A percentile compares a stretch with the other conserved stretches of the same genome.
These are phyloP conservation scores for Lolium perenne DNA, from an alignment of 176 grass and related monocot genomes.

Conservation along the genomic window DNA sequence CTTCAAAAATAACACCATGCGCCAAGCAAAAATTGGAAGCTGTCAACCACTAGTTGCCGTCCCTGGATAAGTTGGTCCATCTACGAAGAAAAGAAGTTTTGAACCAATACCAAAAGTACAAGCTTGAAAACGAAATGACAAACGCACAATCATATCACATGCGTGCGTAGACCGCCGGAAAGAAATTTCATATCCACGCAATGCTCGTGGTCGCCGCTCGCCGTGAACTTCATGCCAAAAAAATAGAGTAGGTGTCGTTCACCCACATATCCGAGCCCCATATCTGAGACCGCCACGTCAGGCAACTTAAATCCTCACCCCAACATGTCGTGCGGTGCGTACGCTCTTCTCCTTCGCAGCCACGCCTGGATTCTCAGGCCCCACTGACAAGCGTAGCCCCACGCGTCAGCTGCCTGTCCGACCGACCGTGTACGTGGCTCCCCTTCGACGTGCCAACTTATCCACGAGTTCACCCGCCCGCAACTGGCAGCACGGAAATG, in stretches of 20 bases:
- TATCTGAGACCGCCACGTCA: conserved; percentile 8
- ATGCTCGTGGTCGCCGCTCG: not conserved
- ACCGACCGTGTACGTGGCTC: conserved; percentile 18
- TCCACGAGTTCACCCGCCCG: not conserved
- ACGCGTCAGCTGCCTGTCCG: not conserved
- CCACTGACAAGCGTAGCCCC: not conserved
- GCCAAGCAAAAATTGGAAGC: not conserved
- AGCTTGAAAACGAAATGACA: not conserved
- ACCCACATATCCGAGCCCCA: not conserved
- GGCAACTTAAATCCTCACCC: not conserved
- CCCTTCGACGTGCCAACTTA: conserved; percentile 26
- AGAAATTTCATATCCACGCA: not conserved
- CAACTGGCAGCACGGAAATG: not conserved
- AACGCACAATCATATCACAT: not conserved
- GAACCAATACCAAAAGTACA: not conserved
- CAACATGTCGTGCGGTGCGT: not conserved
- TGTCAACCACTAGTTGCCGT: not conserved
- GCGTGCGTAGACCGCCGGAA: not conserved
- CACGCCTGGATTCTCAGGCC: not conserved
- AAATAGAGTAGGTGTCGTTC: not conserved
- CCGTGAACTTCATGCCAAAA: not conserved
- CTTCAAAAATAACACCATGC: not conserved
- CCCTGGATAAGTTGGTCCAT: not conserved
- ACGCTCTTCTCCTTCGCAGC: not conserved
- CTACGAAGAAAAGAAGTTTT: not conserved